Conservation (phyloP, 495 filamentous ascomycete genomes). For the Talaromyces wortmannii region DNA sequence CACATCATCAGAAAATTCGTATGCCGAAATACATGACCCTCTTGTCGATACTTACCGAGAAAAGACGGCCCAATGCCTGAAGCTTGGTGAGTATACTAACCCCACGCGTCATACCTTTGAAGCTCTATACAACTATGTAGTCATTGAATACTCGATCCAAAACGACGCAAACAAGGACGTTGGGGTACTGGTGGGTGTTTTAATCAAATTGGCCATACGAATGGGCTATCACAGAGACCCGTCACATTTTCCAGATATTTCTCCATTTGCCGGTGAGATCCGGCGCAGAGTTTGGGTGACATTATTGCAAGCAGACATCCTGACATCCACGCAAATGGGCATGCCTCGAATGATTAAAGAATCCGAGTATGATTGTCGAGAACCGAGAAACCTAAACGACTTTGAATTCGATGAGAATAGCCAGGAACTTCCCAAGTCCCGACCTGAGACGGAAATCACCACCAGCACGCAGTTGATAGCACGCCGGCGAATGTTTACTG, state of each 20-base stretch:
- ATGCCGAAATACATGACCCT: background rate
- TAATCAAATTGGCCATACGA: conserved; percentile 29
- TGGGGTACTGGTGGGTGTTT: conserved; percentile 31
- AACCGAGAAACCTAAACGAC: conserved; percentile 37
- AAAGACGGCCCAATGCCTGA: conserved; percentile 26
- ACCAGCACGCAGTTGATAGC: background rate
- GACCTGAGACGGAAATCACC: conserved; percentile 8
- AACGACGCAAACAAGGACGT: conserved; percentile 30
- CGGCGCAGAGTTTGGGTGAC: conserved; percentile 47
- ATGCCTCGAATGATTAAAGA: conserved; percentile 26
- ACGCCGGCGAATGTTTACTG: background rate
- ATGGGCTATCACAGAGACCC: conserved; percentile 46
- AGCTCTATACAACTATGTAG: conserved; percentile 29
- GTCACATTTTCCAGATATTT: conserved; percentile 33
- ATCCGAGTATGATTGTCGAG: conserved; percentile 24
- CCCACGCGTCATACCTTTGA: conserved; percentile 31
- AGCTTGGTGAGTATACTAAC: conserved; percentile 16
- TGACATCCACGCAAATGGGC: conserved; percentile 33
- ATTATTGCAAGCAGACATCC: conserved; percentile 39
- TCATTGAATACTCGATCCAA: conserved; percentile 26
- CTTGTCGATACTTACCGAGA: conserved; percentile 14
- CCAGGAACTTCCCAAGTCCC: conserved; percentile 21
- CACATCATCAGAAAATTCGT: background rate
- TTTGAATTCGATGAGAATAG: conserved; percentile 30
- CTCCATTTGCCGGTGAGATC: conserved; percentile 48